Conservation (phyloP, 495 filamentous ascomycete species). For the Rostrohypoxylon terebratum region DNA sequence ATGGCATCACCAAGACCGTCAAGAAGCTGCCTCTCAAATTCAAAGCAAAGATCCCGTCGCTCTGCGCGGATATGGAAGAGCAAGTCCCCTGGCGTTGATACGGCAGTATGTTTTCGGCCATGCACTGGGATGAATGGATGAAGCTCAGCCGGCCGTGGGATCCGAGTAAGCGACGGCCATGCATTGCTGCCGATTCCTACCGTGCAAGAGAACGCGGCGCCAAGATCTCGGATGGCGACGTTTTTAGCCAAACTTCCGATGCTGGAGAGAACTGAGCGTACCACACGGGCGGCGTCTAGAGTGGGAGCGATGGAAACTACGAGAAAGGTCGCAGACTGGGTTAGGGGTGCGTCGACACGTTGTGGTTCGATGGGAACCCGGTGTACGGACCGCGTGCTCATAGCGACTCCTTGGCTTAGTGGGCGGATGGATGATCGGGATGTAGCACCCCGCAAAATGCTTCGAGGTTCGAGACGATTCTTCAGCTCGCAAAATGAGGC, state of each 20-base stretch:
- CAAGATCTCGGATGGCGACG: slow-evolving; percentile 64
- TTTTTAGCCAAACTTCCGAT: slow-evolving; percentile 65
- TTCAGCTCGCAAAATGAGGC: slow-evolving; percentile 8
- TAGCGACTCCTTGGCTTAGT: slow-evolving; percentile 11
- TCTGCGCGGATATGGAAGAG: slow-evolving; percentile 70
- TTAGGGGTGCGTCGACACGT: slow-evolving; percentile 63
- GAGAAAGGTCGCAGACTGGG: slow-evolving; percentile 64
- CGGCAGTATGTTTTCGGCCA: slow-evolving; percentile 59
- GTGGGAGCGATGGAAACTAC: slow-evolving; percentile 56
- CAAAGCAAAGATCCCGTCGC: slow-evolving; percentile 67
- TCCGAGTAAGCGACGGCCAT: slow-evolving; percentile 61
- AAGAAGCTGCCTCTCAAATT: slow-evolving; percentile 67
- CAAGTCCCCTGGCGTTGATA: slow-evolving; percentile 66
- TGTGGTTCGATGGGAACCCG: slow-evolving; percentile 50
- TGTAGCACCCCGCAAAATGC: not conserved
- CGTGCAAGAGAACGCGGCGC: slow-evolving; percentile 63
- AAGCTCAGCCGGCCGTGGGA: slow-evolving; percentile 63
- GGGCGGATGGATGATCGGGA: not conserved
- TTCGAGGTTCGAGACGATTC: not conserved
- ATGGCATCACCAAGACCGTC: slow-evolving; percentile 62
- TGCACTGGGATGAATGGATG: slow-evolving; percentile 62
- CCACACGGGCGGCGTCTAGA: slow-evolving; percentile 49
- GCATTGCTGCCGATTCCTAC: slow-evolving; percentile 65
- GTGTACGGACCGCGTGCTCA: slow-evolving; percentile 17
- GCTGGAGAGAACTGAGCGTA: slow-evolving; percentile 59